These are phyloP conservation scores for Diplocarpon rosae DNA, from an alignment of 2,329 filamentous ascomycete genomes.

Conservation along the genomic window DNA sequence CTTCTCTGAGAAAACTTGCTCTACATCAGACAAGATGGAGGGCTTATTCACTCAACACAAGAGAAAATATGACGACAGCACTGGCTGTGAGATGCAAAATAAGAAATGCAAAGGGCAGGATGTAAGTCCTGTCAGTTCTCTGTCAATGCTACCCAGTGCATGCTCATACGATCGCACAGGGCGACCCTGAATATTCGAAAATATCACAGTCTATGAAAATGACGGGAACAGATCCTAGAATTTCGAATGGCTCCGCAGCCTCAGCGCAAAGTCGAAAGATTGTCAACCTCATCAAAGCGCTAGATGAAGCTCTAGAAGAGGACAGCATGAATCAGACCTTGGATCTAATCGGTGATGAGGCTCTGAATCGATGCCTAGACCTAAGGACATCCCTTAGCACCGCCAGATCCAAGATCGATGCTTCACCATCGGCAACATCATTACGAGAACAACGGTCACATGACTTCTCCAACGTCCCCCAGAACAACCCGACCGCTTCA, in stretches of 20 bases:
- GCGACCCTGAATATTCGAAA: background rate
- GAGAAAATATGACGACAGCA: constrained; percentile 9
- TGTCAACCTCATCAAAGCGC: constrained; percentile 17
- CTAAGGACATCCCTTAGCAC: constrained; percentile 14
- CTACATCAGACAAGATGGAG: constrained; percentile 5
- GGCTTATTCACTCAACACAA: constrained; percentile 11
- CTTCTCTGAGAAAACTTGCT: no score
- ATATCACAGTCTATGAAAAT: background rate
- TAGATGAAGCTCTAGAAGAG: constrained; percentile 19
- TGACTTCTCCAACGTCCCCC: constrained; percentile 13
- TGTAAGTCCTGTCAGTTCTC: constrained; percentile 4
- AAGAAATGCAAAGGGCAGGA: constrained; percentile 10
- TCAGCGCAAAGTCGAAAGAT: constrained; percentile 13
- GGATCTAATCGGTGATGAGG: constrained; percentile 13
- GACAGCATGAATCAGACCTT: constrained; percentile 11
- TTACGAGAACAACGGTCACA: constrained; percentile 7
- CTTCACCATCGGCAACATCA: background rate
- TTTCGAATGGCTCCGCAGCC: background rate
- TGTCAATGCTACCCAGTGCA: background rate
- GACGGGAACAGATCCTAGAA: background rate
- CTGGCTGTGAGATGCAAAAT: constrained; percentile 3
- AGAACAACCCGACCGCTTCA: constrained; percentile 16
- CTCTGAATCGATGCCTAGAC: constrained; percentile 13
- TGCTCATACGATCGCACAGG: constrained; percentile 5
- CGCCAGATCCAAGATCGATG: constrained; percentile 4